Base-by-base conservation (phyloP, 73 alveolate genomes). In the Durusdinium trenchii region DNA sequence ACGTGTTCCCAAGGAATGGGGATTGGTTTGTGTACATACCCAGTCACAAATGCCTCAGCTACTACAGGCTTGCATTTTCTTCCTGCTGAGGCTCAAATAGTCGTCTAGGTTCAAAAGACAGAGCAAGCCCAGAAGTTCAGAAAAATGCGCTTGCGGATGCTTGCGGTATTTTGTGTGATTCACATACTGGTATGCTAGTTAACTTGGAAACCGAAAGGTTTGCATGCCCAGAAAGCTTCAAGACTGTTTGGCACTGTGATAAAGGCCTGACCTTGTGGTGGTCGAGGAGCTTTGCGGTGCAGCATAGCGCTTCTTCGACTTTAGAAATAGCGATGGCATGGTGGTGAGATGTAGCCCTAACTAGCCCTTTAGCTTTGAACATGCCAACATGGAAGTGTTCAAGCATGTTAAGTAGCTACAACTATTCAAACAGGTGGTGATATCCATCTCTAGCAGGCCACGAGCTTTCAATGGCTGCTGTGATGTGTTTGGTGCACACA, bases 191-290 rank as follows among this genome's bases (percentile, higher is more conserved):
- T 3, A 38, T 73, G 52, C 9, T 73, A 60, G 73, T 23, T 32
- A 60, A 60, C 73, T 60, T 32, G 26, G 26, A 48, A 3, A 57
- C 32, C 23, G 69, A 57, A 57, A 23, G 32, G 69, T 57, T 57
- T 57, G 12, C 23, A 16, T 57, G 69, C 23, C 23, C 32, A 16
- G 12, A 16, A 23, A 12, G 12, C 23, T 23, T 57, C 32, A 57
- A 12, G 69, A 57, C 32, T 57, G 69, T n/a, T n/a, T n/a, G n/a
- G n/a, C n/a, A n/a, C n/a, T n/a, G n/a, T n/a, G n/a, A n/a, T n/a
- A 57, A 43, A 91, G 98, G 98, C 98, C 98, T 42, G 98, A 91
- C 90, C 98, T 91, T n/a, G 98, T 91, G 78, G 98, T 78, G 52
- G 84, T 91, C 38, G 98, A 91, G 98, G 94, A 84, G 94, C 71